Base-by-base conservation (phyloP, 1,284 basidiomycete species). In the Athelia sp. region DNA sequence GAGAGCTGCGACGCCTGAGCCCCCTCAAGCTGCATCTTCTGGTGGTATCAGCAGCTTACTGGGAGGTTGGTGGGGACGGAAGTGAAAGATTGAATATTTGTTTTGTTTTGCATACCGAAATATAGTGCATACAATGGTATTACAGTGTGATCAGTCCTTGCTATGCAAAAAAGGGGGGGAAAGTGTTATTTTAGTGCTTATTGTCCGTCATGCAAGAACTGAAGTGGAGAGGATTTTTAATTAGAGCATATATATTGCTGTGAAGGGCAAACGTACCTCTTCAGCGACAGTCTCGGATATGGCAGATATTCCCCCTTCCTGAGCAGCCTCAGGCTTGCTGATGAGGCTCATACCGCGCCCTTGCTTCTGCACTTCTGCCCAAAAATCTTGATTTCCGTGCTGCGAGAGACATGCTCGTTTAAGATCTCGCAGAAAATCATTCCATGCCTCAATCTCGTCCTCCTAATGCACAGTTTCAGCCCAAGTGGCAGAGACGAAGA, bases 381-480 rank as follows among this genome's bases (percentile, higher is more conserved):
- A 90, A 59, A 90, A 88, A 14, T 70, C 74, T 29, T 63, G 60
- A 58, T 88, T 85, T 3, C 84, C 83, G 2, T 75, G 75, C 43
- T 72, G 63, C 2, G 68, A 60, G 4, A 70, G 51, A 56, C 85
- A 89, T 18, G 71, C 73, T 13, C 72, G 61, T 54, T 79, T 82
- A 14, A 90, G 64, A 24, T 78, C 71, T 21, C 60, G 63, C 47
- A 90, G 52, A 58, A 87, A 88, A 18, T 62, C 63, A 65, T 91
- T 90, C 88, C 88, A 91, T 19, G 76, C 76, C 46, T 86, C 83
- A 38, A 90, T 78, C 63, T 90, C 86, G 61, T 89, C 85, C 66
- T 90, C 85, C 79, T 87, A 56, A n/a, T 40, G 15, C 15, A n/a
- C 19, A 8, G 4, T 9, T 6, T 40, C 36, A 21, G 19, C 19